Conservation (phyloP, 805 yeast genomes). For the Candida sithepensis region DNA sequence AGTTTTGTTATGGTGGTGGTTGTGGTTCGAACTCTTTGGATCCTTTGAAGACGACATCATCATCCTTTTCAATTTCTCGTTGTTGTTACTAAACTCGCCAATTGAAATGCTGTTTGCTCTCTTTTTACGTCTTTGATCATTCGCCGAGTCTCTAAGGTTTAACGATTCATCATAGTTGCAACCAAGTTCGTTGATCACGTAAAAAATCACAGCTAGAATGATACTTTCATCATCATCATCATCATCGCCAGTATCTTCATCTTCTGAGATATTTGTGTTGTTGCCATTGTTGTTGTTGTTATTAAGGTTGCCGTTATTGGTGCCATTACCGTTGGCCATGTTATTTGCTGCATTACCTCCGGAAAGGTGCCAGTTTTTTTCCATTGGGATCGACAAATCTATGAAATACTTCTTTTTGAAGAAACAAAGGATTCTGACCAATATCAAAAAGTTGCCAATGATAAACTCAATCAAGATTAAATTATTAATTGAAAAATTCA, state of each 20-base stretch:
- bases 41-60: slow-evolving; percentile 9
- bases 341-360: neutral
- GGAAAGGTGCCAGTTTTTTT: slow-evolving; percentile 18
- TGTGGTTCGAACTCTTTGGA: neutral
- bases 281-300: slow-evolving; percentile 1
- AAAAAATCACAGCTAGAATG: slow-evolving; percentile 27
- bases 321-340: slow-evolving; percentile 1
- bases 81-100: slow-evolving; percentile 27
- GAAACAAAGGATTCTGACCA: slow-evolving; percentile 40
- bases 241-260: slow-evolving; percentile 12
- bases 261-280: slow-evolving; percentile 11
- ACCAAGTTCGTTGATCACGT: slow-evolving; percentile 27
- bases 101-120: slow-evolving; percentile 25
- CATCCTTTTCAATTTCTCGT: slow-evolving; percentile 21
- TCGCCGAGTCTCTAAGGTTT: slow-evolving; percentile 3
- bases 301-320: slow-evolving; percentile 1
- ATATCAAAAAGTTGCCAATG: slow-evolving; percentile 45
- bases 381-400: slow-evolving; percentile 20
- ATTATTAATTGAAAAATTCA: slow-evolving; percentile 33
- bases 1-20: slow-evolving; percentile 7
- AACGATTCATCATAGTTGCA: slow-evolving; percentile 9
- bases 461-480: slow-evolving; percentile 33
- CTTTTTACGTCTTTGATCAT: slow-evolving; percentile 4
- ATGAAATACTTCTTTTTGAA: slow-evolving; percentile 25
- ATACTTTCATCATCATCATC: slow-evolving; percentile 26